These are phyloP conservation scores for Trichothecium sympodiale DNA, from an alignment of 2,329 filamentous ascomycete species.

Conservation along the genomic window DNA sequence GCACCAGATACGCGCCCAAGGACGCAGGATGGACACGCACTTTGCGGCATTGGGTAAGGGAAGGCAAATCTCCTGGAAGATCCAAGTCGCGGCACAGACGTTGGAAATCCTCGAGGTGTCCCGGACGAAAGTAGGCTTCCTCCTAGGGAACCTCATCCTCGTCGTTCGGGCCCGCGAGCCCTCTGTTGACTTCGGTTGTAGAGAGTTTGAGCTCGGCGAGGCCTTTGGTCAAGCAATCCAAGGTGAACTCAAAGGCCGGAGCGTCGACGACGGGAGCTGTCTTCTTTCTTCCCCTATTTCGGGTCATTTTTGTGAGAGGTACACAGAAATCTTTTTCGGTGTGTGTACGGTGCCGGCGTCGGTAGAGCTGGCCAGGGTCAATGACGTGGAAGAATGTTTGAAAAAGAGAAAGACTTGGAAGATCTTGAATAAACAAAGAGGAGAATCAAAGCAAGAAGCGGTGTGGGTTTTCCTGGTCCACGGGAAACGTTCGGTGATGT, in stretches of 20 bases:
- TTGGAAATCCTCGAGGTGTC: conserved; percentile 29
- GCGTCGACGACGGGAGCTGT: not conserved
- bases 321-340: no score
- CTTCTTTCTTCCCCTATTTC: no score
- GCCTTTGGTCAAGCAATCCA: not conserved
- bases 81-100: conserved; percentile 32
- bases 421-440: no score
- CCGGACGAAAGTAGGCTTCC: conserved; percentile 18
- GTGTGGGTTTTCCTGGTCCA: no score
- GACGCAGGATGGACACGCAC: conserved; percentile 16
- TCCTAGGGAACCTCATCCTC: conserved; percentile 9
- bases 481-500: no score
- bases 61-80: conserved; percentile 22
- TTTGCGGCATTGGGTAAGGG: conserved; percentile 33
- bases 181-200: not conserved
- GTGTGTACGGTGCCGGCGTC: no score
- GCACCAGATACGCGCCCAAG: not conserved
- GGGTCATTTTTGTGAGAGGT: no score
- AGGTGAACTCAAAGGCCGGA: not conserved
- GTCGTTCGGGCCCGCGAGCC: not conserved
- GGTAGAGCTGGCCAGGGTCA: no score
- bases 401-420: no score
- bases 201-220: not conserved
- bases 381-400: no score
- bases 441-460: no score